These are phyloP conservation scores for Trichoderma guizhouense DNA, from an alignment of 2,329 filamentous ascomycete species.

Conservation along the genomic window DNA sequence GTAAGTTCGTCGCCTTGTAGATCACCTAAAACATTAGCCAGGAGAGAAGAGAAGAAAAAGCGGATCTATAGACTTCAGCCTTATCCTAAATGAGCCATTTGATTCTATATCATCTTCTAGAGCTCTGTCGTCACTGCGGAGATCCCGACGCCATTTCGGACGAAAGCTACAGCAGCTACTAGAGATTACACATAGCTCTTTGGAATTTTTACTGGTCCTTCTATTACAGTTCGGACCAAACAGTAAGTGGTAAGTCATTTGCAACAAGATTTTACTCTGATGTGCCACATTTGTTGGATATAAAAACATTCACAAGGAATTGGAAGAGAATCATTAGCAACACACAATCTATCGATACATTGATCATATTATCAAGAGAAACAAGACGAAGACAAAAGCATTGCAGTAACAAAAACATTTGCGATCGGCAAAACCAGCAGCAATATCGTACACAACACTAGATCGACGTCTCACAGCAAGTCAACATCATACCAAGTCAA, in stretches of 20 bases:
- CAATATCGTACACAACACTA: background rate
- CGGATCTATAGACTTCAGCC: background rate
- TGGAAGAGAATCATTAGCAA: background rate
- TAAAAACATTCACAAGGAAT: background rate
- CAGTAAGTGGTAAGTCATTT: background rate
- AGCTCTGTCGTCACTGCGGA: background rate
- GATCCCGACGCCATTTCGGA: background rate
- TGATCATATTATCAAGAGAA: background rate
- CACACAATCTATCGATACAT: background rate
- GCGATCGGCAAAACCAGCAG: background rate
- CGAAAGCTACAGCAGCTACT: background rate
- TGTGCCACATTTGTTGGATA: background rate
- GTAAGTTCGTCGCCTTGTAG: background rate
- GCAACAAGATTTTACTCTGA: background rate
- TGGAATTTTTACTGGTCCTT: background rate
- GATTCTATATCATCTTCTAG: background rate
- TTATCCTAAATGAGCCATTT: background rate
- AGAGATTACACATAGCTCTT: background rate
- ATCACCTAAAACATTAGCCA: background rate
- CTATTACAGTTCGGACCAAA: background rate
- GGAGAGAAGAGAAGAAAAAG: background rate
- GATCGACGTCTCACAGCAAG: background rate
- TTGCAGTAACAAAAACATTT: background rate
- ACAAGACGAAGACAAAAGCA: background rate
- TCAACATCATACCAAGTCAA: background rate